These are phyloP conservation scores for Ceratocystis cubensis DNA, from an alignment of 2,329 filamentous ascomycete genomes.

Conservation along the genomic window DNA sequence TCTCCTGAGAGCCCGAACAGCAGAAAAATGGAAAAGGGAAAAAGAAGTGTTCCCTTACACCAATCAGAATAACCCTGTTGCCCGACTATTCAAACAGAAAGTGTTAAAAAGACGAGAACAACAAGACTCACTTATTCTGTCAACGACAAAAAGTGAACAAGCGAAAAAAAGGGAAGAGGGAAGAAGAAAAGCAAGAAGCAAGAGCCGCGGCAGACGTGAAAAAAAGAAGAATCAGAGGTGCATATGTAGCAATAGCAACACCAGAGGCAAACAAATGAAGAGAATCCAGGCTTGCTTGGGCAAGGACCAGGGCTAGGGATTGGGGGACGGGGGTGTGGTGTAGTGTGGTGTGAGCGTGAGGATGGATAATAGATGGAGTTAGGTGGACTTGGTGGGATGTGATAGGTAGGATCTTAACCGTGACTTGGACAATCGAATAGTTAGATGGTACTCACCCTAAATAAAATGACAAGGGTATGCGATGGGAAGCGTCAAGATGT, in stretches of 20 bases:
- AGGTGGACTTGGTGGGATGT: background rate
- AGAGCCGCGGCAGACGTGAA: background rate
- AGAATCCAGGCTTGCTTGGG: background rate
- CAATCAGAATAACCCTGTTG: background rate
- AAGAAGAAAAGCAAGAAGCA: background rate
- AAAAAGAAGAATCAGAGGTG: background rate
- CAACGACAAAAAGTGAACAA: background rate
- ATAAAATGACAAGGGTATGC: too few relatives aligned
- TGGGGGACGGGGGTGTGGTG: background rate
- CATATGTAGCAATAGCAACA: background rate
- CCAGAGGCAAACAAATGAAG: background rate
- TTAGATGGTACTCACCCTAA: too few relatives aligned
- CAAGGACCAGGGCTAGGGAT: background rate
- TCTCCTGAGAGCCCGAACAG: background rate
- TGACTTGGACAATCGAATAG: too few relatives aligned
- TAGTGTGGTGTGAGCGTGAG: background rate
- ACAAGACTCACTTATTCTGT: background rate
- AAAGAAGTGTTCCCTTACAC: background rate
- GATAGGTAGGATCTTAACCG: background rate
- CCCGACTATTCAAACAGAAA: background rate
- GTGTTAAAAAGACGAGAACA: background rate
- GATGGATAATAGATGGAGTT: too few relatives aligned
- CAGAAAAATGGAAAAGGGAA: background rate
- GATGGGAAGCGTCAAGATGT: background rate
- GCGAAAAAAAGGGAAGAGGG: slow-evolving; percentile 1